Percentiles rank a stretch among this genome's conserved stretches.
Conservation (phyloP, 108 stramenopile species). For the Fistulifera pelliculosa region DNA sequence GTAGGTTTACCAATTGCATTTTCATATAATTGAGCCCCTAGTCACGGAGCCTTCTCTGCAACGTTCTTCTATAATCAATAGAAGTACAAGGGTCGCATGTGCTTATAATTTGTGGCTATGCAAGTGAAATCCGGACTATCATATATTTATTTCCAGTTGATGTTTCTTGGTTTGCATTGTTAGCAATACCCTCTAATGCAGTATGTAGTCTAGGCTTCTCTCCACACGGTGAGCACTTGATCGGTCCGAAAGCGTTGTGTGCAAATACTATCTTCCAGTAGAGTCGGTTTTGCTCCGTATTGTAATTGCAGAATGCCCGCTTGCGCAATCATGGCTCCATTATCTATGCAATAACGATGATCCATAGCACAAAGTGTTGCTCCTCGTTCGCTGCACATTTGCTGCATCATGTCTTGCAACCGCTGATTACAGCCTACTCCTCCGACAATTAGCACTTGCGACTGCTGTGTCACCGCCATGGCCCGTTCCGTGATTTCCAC, state of each 20-base stretch:
- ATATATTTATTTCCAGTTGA: too few relatives aligned
- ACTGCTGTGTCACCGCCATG: conserved; percentile 93
- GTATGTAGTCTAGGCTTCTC: conserved; percentile 12
- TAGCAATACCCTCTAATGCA: too few relatives aligned
- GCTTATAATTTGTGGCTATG: too few relatives aligned
- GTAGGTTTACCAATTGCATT: too few relatives aligned
- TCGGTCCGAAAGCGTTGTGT: conserved; percentile 95
- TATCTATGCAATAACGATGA: conserved; percentile 98
- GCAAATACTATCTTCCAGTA: conserved; percentile 78
- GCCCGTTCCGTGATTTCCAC: conserved; percentile 99
- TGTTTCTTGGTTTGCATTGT: too few relatives aligned
- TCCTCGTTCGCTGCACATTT: conserved; percentile 89
- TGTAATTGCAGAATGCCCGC: conserved; percentile 96
- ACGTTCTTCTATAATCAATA: too few relatives aligned
- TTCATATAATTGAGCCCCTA: too few relatives aligned
- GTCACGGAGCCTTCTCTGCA: too few relatives aligned
- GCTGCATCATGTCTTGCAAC: conserved; percentile 95
- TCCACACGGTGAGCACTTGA: conserved; percentile 86
- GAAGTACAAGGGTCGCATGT: too few relatives aligned
- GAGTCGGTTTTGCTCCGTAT: conserved; percentile 62
- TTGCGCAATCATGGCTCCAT: conserved; percentile 99
- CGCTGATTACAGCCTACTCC: conserved; percentile 98
- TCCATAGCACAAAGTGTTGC: conserved; percentile 89
- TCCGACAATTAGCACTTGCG: conserved; percentile 93
- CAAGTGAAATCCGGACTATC: too few relatives aligned